Percentiles rank a stretch among this genome's conserved stretches.
These are phyloP conservation scores for Rhazya stricta DNA, from an alignment of 257 asterid genomes.

Conservation along the genomic window DNA sequence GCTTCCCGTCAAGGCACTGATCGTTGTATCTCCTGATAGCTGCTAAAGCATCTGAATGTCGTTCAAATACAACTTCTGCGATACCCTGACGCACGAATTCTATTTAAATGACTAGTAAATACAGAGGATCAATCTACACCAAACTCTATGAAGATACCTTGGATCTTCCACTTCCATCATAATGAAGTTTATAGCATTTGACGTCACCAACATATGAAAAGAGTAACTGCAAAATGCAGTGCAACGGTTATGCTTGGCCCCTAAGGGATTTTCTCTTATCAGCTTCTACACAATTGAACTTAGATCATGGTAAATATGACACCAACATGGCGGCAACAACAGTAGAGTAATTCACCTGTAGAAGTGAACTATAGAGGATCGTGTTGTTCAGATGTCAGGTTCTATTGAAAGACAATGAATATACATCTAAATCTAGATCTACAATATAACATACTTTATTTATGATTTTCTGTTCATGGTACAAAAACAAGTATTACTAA, in stretches of 20 bases:
- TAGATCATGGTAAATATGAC: not conserved
- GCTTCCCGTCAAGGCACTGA: slow-evolving; percentile 68
- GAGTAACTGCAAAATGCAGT: slow-evolving; percentile 32
- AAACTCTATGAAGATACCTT: slow-evolving; percentile 31
- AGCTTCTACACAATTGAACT: not conserved
- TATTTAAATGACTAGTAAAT: not conserved
- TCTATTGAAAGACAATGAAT: not conserved
- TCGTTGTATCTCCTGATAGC: slow-evolving; percentile 57
- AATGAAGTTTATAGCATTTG: slow-evolving; percentile 36
- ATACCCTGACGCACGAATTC: slow-evolving; percentile 22
- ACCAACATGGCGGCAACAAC: not conserved
- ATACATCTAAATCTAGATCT: not conserved
- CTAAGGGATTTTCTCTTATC: not conserved
- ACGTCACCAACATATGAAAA: slow-evolving; percentile 49
- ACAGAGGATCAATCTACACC: not conserved
- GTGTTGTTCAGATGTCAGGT: not conserved
- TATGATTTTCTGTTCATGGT: not conserved
- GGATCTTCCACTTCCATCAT: slow-evolving; percentile 43
- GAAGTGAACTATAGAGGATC: not conserved
- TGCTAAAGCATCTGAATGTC: slow-evolving; percentile 66
- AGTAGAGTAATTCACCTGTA: too few relatives aligned
- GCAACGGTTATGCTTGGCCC: not conserved
- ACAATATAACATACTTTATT: not conserved
- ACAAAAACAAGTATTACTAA: not conserved
- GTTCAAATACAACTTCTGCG: slow-evolving; percentile 50